Percentiles rank a stretch among this genome's conserved stretches.
These are phyloP conservation scores for Arabidopsis arenosa DNA, from an alignment of 345 rosid species.

Conservation along the genomic window DNA sequence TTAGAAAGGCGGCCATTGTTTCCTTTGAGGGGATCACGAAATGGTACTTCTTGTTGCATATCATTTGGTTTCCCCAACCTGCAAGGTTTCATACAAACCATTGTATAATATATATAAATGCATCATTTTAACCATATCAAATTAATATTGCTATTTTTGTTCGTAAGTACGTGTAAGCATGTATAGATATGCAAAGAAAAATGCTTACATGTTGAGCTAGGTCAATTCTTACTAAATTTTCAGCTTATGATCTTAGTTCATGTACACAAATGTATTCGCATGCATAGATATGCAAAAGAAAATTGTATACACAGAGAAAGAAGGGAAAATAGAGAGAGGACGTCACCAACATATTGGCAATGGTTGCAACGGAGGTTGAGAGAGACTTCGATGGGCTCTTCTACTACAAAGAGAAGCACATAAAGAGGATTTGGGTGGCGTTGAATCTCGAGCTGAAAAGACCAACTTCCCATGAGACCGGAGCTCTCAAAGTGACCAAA, in stretches of 20 bases:
- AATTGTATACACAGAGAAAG: background rate
- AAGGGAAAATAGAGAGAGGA: slow-evolving; percentile 40
- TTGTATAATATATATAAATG: slow-evolving; percentile 14
- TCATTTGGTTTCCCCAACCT: slow-evolving; percentile 90
- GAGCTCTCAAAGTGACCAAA: slow-evolving; percentile 63
- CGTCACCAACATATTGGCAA: slow-evolving; percentile 85
- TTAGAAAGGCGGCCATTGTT: slow-evolving; percentile 52
- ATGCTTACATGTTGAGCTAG: background rate
- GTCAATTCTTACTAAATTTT: slow-evolving; percentile 1
- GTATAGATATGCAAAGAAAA: slow-evolving; percentile 16
- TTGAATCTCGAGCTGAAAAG: slow-evolving; percentile 86
- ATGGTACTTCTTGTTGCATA: slow-evolving; percentile 93
- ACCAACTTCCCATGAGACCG: slow-evolving; percentile 65
- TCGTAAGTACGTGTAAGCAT: background rate
- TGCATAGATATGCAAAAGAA: slow-evolving; percentile 1
- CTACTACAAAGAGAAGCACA: slow-evolving; percentile 67
- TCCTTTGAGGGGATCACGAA: slow-evolving; percentile 79
- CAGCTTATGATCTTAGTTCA: background rate
- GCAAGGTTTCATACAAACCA: slow-evolving; percentile 10
- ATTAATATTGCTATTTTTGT: background rate
- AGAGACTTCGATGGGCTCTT: slow-evolving; percentile 71
- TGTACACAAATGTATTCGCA: background rate
- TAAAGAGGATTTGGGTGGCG: slow-evolving; percentile 76
- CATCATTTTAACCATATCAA: background rate
- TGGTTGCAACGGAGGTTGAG: slow-evolving; percentile 69